phyloP scores from a whole-genome alignment of 768 basidiomycete species.

The Pleurotus djamor region DNA sequence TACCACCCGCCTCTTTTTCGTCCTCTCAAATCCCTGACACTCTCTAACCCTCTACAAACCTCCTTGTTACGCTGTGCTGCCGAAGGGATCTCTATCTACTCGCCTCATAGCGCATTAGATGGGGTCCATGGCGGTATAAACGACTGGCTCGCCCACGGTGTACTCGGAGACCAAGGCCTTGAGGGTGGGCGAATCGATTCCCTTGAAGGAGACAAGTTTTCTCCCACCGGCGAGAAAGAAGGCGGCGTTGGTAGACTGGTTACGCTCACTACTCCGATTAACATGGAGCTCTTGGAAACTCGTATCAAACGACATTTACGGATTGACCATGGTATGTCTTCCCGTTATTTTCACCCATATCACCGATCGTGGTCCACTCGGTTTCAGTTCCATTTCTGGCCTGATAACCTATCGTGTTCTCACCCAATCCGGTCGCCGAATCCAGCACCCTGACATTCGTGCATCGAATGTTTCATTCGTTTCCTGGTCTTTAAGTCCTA shows the following conservation, averaged over 20 bases:
- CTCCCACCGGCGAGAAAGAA: slow-evolving; percentile 31
- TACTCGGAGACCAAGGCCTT: slow-evolving; percentile 33
- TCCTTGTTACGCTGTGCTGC: slow-evolving; percentile 81
- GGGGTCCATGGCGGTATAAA: slow-evolving; percentile 83
- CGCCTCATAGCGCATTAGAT: slow-evolving; percentile 89
- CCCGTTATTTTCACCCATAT: background rate
- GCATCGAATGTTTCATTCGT: slow-evolving; percentile 1
- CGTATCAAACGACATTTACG: slow-evolving; percentile 71
- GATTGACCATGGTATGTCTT: slow-evolving; percentile 53
- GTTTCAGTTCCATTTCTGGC: slow-evolving; percentile 7
- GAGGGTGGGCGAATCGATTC: slow-evolving; percentile 32
- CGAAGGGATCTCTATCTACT: slow-evolving; percentile 81
- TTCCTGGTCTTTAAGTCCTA: background rate
- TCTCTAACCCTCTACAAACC: slow-evolving; percentile 74
- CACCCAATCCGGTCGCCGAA: slow-evolving; percentile 11
- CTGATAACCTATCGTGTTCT: slow-evolving; percentile 19
- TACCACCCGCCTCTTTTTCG: slow-evolving; percentile 89
- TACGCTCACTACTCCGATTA: slow-evolving; percentile 52
- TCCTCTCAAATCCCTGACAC: slow-evolving; percentile 71
- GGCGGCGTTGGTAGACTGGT: slow-evolving; percentile 74
- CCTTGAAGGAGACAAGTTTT: slow-evolving; percentile 39
- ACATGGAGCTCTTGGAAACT: slow-evolving; percentile 56
- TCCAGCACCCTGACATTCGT: slow-evolving; percentile 11
- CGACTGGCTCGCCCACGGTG: slow-evolving; percentile 76
- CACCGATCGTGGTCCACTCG: slow-evolving; percentile 9